Percentiles rank a stretch among this genome's conserved stretches.
Conservation (phyloP, 2,329 filamentous ascomycete genomes). For the Aureobasidium sp. region DNA sequence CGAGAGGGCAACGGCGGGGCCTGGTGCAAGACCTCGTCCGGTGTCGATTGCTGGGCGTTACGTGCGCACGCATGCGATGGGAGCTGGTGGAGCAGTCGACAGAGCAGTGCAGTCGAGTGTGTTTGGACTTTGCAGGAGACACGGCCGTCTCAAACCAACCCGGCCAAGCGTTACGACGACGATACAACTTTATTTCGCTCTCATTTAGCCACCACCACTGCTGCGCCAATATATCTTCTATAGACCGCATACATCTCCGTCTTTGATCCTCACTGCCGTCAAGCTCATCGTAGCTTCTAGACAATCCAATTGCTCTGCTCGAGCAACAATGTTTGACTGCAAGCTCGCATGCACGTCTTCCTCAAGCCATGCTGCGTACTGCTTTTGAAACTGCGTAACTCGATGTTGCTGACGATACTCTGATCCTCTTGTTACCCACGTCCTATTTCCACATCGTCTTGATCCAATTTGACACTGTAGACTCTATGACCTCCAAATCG, state of each 20-base stretch:
- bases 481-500: background rate
- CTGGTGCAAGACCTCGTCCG: constrained; percentile 1
- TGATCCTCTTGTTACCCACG: background rate
- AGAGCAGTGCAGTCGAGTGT: background rate
- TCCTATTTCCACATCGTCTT: background rate
- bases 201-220: background rate
- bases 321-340: background rate
- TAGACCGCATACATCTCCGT: background rate
- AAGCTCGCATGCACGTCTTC: background rate
- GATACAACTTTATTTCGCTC: constrained; percentile 2
- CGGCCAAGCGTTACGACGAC: background rate
- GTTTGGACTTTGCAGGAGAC: constrained; percentile 4
- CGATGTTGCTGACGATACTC: background rate
- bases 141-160: background rate
- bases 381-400: constrained; percentile 1
- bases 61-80: constrained; percentile 11
- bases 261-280: too few relatives aligned
- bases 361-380: background rate
- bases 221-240: background rate
- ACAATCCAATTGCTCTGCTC: background rate
- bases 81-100: background rate
- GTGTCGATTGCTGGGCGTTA: constrained; percentile 2
- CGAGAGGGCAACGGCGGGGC: background rate
- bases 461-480: background rate
- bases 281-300: background rate